Evolutionary conservation across 352 stramenopile genomes (phyloP), one percentile per base, ranked within the genome.

Genomic region (Elongisporangium prolatum): DNA sequence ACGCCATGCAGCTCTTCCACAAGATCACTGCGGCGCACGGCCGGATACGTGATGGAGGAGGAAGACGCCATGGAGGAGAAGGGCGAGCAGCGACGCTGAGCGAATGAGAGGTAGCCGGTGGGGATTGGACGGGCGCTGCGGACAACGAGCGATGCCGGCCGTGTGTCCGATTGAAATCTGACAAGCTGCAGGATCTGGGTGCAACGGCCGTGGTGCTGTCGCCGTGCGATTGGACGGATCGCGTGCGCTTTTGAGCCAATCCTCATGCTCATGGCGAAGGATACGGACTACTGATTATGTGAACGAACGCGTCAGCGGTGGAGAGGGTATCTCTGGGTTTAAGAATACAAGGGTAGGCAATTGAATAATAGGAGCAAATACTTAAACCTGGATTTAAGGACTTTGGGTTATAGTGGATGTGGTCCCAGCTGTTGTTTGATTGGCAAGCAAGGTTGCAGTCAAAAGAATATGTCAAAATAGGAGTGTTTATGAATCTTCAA

Each of bases 1-100:
- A 77, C 65, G 48, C 77, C 74, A 51, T 91, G 82, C 37, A 89
- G 58, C n/a, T 74, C 68, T 57, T 91, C 78, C 20, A 74, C 67
- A 1, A 88, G 18, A 50, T 88, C 71, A 2, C 54, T 60, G 28
- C 77, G 79, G 3, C 67, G 65, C 57, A 91, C 75, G 14, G 60
- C 48, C 14, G 82, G 82, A 61, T 91, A 91, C 61, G 61, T 52
- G 40, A 77, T 34, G 28, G 28, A 40, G 28, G 28, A 40, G 5
- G 28, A 40, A 40, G 28, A 40, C 28, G 28, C 28, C 28, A 40
- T 40, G 28, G 28, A 40, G 28, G 28, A 40, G 28, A 40, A 40
- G n/a, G n/a, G n/a, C 28, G 28, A 40, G 8, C 28, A 40, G 28
- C 28, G 9, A 40, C 28, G 28, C 28, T 40, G 28, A 9, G 28